phyloP scores from a whole-genome alignment of 2,329 filamentous ascomycete genomes.

The Epichloe hybrida region DNA sequence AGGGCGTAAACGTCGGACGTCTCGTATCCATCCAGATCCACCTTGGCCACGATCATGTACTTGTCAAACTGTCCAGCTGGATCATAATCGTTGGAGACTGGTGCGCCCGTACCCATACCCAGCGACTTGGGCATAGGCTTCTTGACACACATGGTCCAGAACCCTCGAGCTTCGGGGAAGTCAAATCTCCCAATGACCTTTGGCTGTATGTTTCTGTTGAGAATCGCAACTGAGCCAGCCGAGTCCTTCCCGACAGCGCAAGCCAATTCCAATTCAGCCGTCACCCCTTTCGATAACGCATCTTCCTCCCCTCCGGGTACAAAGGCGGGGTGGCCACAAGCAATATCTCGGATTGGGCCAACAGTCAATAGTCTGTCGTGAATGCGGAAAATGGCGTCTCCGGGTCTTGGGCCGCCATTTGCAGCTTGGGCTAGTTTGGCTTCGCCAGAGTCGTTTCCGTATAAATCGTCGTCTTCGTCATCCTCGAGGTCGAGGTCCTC shows the following conservation, averaged over 20 bases:
- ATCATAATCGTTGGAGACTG: conserved; percentile 41
- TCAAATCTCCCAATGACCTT: conserved; percentile 55
- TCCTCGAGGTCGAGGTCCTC: conserved; percentile 42
- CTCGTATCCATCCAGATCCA: conserved; percentile 54
- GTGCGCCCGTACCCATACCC: conserved; percentile 34
- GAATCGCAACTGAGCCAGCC: conserved; percentile 56
- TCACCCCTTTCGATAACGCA: conserved; percentile 30
- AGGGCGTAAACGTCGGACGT: conserved; percentile 67
- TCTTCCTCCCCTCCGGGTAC: conserved; percentile 30
- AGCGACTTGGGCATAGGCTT: conserved; percentile 45
- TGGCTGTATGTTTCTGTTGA: conserved; percentile 68
- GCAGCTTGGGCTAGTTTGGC: conserved; percentile 35
- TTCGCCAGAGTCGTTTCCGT: conserved; percentile 48
- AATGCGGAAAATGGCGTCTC: conserved; percentile 58
- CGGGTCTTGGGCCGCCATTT: conserved; percentile 33
- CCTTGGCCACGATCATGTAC: conserved; percentile 73
- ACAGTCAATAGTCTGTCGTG: conserved; percentile 68
- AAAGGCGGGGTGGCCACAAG: conserved; percentile 46
- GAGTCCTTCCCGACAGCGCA: conserved; percentile 50
- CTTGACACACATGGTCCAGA: conserved; percentile 69
- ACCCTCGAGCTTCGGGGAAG: conserved; percentile 57
- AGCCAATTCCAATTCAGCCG: conserved; percentile 44
- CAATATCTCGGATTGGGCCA: conserved; percentile 64
- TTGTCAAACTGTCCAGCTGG: conserved; percentile 54
- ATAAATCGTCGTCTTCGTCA: conserved; percentile 51